Percentiles rank a stretch among this genome's conserved stretches.
phyloP scores from a whole-genome alignment of 208 protist genomes.

The Leishmania gerbilli region DNA sequence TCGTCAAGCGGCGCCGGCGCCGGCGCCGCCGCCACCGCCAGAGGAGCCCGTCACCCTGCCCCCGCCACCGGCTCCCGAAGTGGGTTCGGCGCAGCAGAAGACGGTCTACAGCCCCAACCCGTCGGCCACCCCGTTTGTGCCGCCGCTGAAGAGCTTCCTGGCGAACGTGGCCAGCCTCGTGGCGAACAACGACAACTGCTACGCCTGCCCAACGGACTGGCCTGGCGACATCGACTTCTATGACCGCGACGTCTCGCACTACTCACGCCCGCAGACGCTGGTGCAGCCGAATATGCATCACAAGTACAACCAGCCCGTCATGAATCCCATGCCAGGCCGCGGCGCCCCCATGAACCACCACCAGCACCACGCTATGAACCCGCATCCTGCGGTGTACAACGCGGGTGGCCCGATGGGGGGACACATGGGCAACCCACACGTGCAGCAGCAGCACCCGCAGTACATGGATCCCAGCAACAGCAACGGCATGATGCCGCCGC shows the following conservation, averaged over 20 bases:
- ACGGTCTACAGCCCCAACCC: constrained; percentile 55
- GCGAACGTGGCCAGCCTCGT: constrained; percentile 54
- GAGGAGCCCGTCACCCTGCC: constrained; percentile 15
- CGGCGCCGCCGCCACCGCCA: constrained; percentile 3
- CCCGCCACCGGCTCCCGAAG: constrained; percentile 22
- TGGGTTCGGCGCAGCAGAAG: constrained; percentile 28
- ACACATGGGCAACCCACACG: constrained; percentile 26
- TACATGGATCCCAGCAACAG: constrained; percentile 38
- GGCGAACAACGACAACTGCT: constrained; percentile 50
- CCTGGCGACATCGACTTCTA: constrained; percentile 62
- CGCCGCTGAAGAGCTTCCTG: constrained; percentile 52
- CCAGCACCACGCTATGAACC: constrained; percentile 29
- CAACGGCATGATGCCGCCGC: constrained; percentile 26
- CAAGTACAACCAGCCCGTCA: constrained; percentile 28
- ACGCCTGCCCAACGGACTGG: constrained; percentile 46
- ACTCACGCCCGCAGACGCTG: constrained; percentile 44
- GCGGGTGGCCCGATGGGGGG: constrained; percentile 13
- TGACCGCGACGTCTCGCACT: constrained; percentile 70
- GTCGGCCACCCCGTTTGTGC: constrained; percentile 48
- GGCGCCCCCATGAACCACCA: constrained; percentile 32
- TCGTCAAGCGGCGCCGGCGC: constrained; percentile 25
- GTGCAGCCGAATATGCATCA: constrained; percentile 25
- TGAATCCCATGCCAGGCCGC: constrained; percentile 20
- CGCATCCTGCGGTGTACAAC: constrained; percentile 26
- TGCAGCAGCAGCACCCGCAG: constrained; percentile 41